These are phyloP conservation scores for Cadophora sp. DNA, from an alignment of 2,329 filamentous ascomycete genomes.

Conservation along the genomic window DNA sequence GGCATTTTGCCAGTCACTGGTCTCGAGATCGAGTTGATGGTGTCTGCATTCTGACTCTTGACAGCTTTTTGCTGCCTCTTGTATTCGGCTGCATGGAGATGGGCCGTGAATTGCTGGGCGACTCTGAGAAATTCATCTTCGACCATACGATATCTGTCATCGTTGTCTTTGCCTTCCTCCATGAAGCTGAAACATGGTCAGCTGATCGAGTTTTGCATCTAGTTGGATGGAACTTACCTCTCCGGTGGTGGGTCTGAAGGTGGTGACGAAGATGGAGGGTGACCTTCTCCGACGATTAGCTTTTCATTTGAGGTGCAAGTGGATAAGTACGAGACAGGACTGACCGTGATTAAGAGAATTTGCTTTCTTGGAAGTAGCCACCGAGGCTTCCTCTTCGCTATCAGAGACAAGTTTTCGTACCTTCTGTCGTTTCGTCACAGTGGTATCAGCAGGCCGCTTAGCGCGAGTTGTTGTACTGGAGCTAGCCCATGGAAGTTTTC, in stretches of 20 bases:
- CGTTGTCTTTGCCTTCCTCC: conserved; percentile 66
- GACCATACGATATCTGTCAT: conserved; percentile 82
- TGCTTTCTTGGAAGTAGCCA: neutral
- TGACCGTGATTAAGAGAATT: neutral
- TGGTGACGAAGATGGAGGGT: conserved; percentile 58
- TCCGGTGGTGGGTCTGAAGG: conserved; percentile 56
- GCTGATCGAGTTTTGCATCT: neutral
- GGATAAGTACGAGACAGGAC: neutral
- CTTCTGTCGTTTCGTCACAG: conserved; percentile 29
- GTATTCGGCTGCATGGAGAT: conserved; percentile 81
- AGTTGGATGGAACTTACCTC: conserved; percentile 46
- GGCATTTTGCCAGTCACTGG: conserved; percentile 46
- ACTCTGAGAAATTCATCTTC: conserved; percentile 78
- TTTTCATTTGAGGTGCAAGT: neutral
- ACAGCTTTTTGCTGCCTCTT: conserved; percentile 67
- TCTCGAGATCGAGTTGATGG: conserved; percentile 48
- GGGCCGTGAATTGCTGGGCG: conserved; percentile 73
- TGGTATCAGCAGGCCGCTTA: conserved; percentile 19
- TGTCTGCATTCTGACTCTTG: conserved; percentile 58
- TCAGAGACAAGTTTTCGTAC: conserved; percentile 6
- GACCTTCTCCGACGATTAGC: conserved; percentile 22
- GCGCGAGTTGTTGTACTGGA: conserved; percentile 19
- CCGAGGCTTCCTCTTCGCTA: conserved; percentile 15
- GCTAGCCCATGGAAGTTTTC: conserved; percentile 40
- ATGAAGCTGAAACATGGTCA: conserved; percentile 53